Conservation (phyloP, 805 yeast genomes). For the Lachancea sp. region DNA sequence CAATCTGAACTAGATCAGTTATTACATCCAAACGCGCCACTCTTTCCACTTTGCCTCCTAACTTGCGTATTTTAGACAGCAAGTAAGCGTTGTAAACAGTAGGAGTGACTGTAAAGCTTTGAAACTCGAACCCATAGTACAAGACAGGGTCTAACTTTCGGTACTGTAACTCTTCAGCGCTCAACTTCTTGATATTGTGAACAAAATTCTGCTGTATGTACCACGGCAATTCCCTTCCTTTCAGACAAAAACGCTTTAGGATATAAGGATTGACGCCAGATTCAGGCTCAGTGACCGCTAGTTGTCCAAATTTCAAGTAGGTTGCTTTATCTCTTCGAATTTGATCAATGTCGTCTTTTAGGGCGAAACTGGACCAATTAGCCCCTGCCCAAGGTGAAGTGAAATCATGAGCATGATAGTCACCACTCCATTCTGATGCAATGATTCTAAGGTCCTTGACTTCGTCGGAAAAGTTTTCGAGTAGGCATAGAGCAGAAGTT, state of each 20-base stretch:
- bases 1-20: slow-evolving; percentile 41
- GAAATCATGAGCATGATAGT: slow-evolving; percentile 42
- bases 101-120: slow-evolving; percentile 54
- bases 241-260: slow-evolving; percentile 14
- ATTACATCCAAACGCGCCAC: slow-evolving; percentile 36
- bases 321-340: slow-evolving; percentile 44
- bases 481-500: slow-evolving; percentile 42
- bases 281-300: slow-evolving; percentile 43
- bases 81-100: slow-evolving; percentile 51
- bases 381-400: slow-evolving; percentile 72
- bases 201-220: slow-evolving; percentile 36
- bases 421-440: slow-evolving; percentile 50
- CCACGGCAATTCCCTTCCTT: slow-evolving; percentile 41
- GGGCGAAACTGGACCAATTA: slow-evolving; percentile 60
- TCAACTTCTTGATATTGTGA: slow-evolving; percentile 35
- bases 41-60: slow-evolving; percentile 46
- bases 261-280: slow-evolving; percentile 39
- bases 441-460: slow-evolving; percentile 35
- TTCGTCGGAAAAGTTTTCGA: slow-evolving; percentile 34
- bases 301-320: slow-evolving; percentile 40
- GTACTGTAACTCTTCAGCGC: slow-evolving; percentile 30
- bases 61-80: slow-evolving; percentile 37
- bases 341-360: slow-evolving; percentile 31
- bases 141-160: slow-evolving; percentile 31
- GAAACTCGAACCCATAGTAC: slow-evolving; percentile 41